phyloP scores from a whole-genome alignment of 148 eudicot genomes.

The Dianthus caryophyllus region DNA sequence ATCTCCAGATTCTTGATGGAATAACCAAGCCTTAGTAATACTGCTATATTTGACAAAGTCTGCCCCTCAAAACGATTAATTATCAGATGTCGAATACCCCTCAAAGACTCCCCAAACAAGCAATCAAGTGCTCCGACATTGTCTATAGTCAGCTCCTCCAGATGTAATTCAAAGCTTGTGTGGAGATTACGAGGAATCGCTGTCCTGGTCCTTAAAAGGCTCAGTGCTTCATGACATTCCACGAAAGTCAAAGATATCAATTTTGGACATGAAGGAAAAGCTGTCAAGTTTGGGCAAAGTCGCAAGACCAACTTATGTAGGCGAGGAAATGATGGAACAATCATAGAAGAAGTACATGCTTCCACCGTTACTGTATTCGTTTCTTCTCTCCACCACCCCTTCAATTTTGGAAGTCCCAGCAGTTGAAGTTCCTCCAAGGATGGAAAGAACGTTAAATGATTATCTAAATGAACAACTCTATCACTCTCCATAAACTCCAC shows the following conservation, averaged over 20 bases:
- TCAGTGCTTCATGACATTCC: neutral
- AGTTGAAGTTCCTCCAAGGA: constrained; percentile 12
- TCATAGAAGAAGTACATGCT: neutral
- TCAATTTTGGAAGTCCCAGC: neutral
- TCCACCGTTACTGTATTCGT: neutral
- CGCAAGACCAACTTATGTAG: neutral
- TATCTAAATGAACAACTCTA: neutral
- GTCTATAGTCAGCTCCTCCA: neutral
- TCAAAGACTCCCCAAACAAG: neutral
- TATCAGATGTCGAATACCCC: neutral
- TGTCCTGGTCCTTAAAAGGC: neutral
- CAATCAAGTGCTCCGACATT: neutral
- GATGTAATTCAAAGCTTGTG: neutral
- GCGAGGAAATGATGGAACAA: neutral
- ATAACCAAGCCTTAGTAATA: neutral
- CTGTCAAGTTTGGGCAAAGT: neutral
- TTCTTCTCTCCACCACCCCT: constrained; percentile 18
- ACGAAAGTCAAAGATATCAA: neutral
- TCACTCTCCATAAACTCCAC: constrained; percentile 13
- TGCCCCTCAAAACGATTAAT: neutral
- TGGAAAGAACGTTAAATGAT: constrained; percentile 8
- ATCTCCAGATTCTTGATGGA: neutral
- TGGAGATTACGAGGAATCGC: neutral
- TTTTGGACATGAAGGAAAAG: constrained; percentile 10
- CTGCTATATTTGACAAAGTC: neutral